Conservation (phyloP, 2,329 filamentous ascomycete species). For the Hansfordia pulvinata region DNA sequence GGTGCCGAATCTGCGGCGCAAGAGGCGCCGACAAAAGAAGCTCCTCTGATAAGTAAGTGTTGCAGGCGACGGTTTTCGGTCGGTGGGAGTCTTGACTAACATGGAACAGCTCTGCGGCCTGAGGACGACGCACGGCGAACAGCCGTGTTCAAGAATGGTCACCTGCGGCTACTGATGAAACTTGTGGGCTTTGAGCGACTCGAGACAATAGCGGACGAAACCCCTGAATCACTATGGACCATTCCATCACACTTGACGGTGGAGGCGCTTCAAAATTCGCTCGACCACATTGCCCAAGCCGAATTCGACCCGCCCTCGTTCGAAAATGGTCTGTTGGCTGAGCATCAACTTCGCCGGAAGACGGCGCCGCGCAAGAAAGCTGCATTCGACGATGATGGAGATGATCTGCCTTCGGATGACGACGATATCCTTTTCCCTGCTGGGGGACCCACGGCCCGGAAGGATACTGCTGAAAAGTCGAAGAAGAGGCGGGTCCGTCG, state of each 20-base stretch:
- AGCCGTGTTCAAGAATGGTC: conserved; percentile 80
- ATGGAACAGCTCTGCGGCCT: conserved; percentile 38
- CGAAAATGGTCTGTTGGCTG: conserved; percentile 60
- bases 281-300: conserved; percentile 63
- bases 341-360: conserved; percentile 68
- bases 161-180: conserved; percentile 73
- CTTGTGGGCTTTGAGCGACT: conserved; percentile 56
- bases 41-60: conserved; percentile 40
- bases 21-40: conserved; percentile 17
- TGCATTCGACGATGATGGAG: conserved; percentile 59
- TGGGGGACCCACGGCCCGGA: conserved; percentile 48
- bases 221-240: conserved; percentile 64
- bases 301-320: conserved; percentile 69
- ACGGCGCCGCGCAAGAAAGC: conserved; percentile 38
- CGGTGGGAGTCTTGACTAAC: conserved; percentile 13
- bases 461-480: conserved; percentile 34
- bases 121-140: conserved; percentile 52
- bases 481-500: conserved; percentile 49
- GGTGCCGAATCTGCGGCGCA: conserved; percentile 11
- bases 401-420: conserved; percentile 34
- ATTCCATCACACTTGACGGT: conserved; percentile 55
- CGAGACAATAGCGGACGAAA: conserved; percentile 45
- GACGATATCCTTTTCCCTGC: conserved; percentile 55
- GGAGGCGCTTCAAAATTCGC: conserved; percentile 49
- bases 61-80: conserved; percentile 9